These are phyloP conservation scores for Durusdinium trenchii DNA, from an alignment of 73 alveolate species.

Conservation along the genomic window DNA sequence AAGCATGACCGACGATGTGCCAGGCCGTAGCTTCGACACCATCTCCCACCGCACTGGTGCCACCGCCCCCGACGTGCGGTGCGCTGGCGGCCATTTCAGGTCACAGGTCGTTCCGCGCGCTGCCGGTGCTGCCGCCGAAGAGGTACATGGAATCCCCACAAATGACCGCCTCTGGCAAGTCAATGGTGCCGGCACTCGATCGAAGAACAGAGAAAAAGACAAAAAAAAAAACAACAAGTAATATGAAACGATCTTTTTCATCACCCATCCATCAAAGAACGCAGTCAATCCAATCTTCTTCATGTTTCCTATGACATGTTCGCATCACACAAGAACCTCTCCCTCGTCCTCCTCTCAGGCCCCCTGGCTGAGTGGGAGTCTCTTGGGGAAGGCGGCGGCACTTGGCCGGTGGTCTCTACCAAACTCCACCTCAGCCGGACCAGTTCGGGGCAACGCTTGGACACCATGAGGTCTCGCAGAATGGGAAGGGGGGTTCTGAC, in stretches of 20 bases:
- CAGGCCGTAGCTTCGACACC: too few species aligned
- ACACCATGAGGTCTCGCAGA: background rate
- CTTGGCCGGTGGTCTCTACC: slow-evolving; percentile 96
- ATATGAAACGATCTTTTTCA: too few species aligned
- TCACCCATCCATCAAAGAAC: too few species aligned
- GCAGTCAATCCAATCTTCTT: too few species aligned
- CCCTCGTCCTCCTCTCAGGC: too few species aligned
- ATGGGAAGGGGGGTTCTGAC: background rate
- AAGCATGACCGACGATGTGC: background rate
- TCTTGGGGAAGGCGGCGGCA: slow-evolving; percentile 97
- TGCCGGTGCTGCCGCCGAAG: slow-evolving; percentile 98
- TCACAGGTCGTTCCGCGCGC: slow-evolving; percentile 97
- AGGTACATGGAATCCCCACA: slow-evolving; percentile 97
- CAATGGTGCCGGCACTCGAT: too few species aligned
- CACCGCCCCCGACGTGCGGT: too few species aligned
- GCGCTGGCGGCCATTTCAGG: too few species aligned
- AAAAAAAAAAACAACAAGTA: too few species aligned
- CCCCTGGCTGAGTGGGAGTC: slow-evolving; percentile 97
- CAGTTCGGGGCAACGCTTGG: background rate
- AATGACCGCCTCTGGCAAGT: slow-evolving; percentile 96
- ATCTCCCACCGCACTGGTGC: background rate
- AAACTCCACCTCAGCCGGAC: slow-evolving; percentile 96
- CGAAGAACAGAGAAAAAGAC: too few species aligned
- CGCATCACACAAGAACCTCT: too few species aligned
- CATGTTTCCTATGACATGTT: too few species aligned